phyloP scores from a whole-genome alignment of 2,329 filamentous ascomycete genomes.

The Colletotrichum musicola region DNA sequence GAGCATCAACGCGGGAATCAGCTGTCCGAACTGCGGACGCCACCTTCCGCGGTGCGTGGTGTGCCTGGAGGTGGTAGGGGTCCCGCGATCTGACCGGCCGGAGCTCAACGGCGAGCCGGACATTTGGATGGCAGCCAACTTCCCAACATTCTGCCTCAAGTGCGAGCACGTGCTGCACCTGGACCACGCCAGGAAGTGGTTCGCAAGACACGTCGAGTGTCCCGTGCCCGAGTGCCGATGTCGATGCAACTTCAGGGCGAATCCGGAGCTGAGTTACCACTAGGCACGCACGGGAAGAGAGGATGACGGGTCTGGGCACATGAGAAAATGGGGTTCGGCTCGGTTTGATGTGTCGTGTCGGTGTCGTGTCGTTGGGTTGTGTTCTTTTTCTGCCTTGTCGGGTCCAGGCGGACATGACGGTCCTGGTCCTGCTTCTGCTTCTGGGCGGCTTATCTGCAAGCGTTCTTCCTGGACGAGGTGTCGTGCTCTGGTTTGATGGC shows the following conservation, averaged over 20 bases:
- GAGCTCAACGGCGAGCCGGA: conserved; percentile 63
- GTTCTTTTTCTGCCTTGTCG: neutral
- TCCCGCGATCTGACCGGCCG: conserved; percentile 70
- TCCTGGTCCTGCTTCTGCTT: neutral
- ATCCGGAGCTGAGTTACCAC: conserved; percentile 69
- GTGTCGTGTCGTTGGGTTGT: no score
- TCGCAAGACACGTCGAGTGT: conserved; percentile 73
- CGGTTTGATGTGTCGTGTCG: no score
- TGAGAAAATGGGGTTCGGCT: neutral
- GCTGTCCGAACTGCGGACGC: conserved; percentile 75
- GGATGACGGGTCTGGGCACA: neutral
- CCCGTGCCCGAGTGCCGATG: conserved; percentile 78
- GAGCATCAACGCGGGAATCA: conserved; percentile 70
- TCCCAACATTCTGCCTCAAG: conserved; percentile 77
- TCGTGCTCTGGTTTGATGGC: conserved; percentile 10
- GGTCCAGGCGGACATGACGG: conserved; percentile 1
- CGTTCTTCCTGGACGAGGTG: conserved; percentile 7
- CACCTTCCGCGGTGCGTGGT: conserved; percentile 77
- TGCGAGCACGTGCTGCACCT: conserved; percentile 78
- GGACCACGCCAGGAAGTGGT: conserved; percentile 77
- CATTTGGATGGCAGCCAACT: conserved; percentile 64
- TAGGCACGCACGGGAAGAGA: conserved; percentile 37
- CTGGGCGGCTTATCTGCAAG: conserved; percentile 12
- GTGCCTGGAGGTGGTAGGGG: conserved; percentile 75
- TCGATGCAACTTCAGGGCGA: conserved; percentile 71